Base-by-base conservation (phyloP, 2,329 filamentous ascomycete genomes). In the Hysterium pulicare region DNA sequence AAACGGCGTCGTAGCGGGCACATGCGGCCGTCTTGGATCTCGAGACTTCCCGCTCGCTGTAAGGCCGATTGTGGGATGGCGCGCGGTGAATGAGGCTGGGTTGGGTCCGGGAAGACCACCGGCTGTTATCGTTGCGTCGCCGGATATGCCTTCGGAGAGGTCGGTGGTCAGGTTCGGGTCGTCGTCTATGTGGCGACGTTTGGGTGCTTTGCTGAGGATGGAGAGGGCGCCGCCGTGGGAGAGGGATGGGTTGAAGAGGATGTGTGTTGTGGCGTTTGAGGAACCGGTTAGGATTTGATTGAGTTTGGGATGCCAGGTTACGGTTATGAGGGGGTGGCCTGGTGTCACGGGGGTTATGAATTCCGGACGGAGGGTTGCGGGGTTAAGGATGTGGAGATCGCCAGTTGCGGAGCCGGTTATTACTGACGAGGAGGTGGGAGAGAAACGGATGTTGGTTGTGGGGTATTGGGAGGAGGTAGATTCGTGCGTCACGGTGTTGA, bases 201-300 rank as follows among this genome's bases (percentile, higher is more conserved):
- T 97, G 2, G 93, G 90, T 0, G 90, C 90, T 58, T 89, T 87
- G 48, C 86, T 90, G 82, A 98, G 90, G 51, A 97, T 86, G 46
- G 88, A 83, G 42, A 90, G 83, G 3, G 90, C 93, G 45, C 93
- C 93, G 47, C 82, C 83, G 10, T 66, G 78, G 17, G 93, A 98
- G 54, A 82, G 83, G n/a, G 75, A 80, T 2, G 93, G 93, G 59
- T 87, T 91, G 72, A 93, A 98, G 36, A 98, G 83, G 32, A 97
- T 79, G 58, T 90, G 91, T 0, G 87, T 90, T 67, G 94, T 87
- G 43, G 84, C 83, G 59, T 96, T 95, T 40, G 89, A 89, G 34
- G 91, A 96, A 45, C 90, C 91, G 7, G 91, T 95, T 50, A 97
- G 69, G 58, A 98, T 95, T 62, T 98, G 93, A 64, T 98, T 97